Conservation (phyloP, 495 filamentous ascomycete species). For the Penicillium lagena region DNA sequence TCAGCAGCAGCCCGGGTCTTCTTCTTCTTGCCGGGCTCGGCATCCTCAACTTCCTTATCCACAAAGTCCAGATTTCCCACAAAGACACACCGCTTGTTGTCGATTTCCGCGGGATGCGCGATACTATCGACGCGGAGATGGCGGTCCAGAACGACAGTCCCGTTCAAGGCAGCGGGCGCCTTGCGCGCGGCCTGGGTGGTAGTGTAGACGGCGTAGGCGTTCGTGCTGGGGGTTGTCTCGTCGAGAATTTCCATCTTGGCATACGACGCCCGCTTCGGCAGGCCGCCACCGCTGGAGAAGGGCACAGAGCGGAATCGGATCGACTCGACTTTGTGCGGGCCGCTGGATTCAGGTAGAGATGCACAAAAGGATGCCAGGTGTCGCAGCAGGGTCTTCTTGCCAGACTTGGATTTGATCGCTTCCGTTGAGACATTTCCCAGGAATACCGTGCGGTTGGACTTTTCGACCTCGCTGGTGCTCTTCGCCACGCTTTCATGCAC, state of each 20-base stretch:
- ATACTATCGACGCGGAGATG: conserved; percentile 88
- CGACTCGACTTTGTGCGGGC: conserved; percentile 70
- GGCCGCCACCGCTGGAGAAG: conserved; percentile 57
- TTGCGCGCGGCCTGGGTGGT: conserved; percentile 65
- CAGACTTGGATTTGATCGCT: conserved; percentile 74
- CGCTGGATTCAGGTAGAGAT: conserved; percentile 33
- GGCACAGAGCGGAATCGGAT: conserved; percentile 91
- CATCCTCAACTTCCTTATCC: conserved; percentile 67
- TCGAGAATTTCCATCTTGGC: conserved; percentile 76
- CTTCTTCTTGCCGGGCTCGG: conserved; percentile 52
- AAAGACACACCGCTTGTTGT: conserved; percentile 87
- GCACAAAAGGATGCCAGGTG: conserved; percentile 58
- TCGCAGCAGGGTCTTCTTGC: conserved; percentile 65
- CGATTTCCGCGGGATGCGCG: conserved; percentile 75
- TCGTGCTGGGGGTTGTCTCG: conserved; percentile 84
- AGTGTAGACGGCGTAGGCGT: conserved; percentile 88
- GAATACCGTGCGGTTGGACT: conserved; percentile 87
- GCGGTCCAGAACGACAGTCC: conserved; percentile 73
- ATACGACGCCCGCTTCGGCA: conserved; percentile 87
- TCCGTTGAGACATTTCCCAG: conserved; percentile 81
- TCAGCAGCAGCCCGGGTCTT: conserved; percentile 69
- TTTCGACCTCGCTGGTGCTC: conserved; percentile 59
- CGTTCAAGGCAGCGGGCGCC: conserved; percentile 74
- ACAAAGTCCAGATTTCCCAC: conserved; percentile 96
- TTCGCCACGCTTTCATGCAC: conserved; percentile 51